Evolutionary conservation across 768 basidiomycete species (phyloP), one percentile per base, ranked within the genome.

Genomic region (Paxillus rubicundulus): DNA sequence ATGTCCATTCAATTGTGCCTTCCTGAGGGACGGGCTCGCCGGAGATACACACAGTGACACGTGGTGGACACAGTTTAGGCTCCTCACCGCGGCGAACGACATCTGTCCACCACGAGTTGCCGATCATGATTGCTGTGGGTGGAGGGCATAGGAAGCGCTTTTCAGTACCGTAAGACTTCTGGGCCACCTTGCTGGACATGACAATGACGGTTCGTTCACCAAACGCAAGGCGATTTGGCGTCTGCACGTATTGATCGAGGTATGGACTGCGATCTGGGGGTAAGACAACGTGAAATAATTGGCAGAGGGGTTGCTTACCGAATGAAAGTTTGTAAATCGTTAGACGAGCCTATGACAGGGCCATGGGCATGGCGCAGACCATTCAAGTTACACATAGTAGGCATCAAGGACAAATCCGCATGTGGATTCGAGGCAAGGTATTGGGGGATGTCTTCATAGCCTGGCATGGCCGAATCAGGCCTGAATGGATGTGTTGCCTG

Each of bases 171-270:
- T 98, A 98, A 9, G 91, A 93, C 67, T 98, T 96, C 76, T 98
- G 96, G 3, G 92, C 96, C 28, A 98, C 94, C 65, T 89, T 93
- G 67, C 89, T 92, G n/a, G 92, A 95, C 90, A 97, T 94, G 61
- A 98, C 89, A 55, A 98, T 89, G 54, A 98, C 83, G 4, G 93
- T 92, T 44, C 93, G 84, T 69, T 98, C 96, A 46, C 96, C 96
- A 61, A 88, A 88, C 1, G 88, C 89, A 42, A 97, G 80, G 28
- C 94, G 82, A 67, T 96, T 96, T 36, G 83, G 77, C 18, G 93
- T 82, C 32, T 85, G 81, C 46, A 94, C 82, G 66, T 93, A 98
- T 61, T 89, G 87, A 55, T 92, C 89, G 57, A 93, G 74, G 70
- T 84, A 90, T 10, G 90, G 90, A 21, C 87, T 89, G 56, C 42